Evolutionary conservation across 257 asterid genomes (phyloP), one percentile per base, ranked within the genome.

Genomic region (Avicennia marina): DNA sequence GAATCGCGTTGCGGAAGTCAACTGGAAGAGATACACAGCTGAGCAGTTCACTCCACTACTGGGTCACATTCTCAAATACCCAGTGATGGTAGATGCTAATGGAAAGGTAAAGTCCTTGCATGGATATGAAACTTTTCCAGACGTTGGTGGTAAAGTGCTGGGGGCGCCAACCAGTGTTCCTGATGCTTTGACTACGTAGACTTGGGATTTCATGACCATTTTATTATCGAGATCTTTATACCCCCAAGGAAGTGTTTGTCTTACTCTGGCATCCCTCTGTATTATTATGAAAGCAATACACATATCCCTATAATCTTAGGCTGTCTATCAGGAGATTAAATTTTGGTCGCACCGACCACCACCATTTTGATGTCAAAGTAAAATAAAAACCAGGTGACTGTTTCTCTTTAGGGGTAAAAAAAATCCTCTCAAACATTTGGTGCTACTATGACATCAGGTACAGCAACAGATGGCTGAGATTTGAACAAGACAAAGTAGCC

Each of bases 131-230:
- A 50, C 46, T 16, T 73, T 77, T 33, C 83, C 80, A 6, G 83
- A 77, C 41, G 74, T 73, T 40, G 83, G 83, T 44, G 83, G 83
- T 25, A 67, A 60, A 19, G 60, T 70, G 19, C 27, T 73, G 5
- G 83, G 83, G 29, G 79, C 83, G 38, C 79, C 77, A 4, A 67
- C 72, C 44, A 67, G 55, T 19, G 71, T 84, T 27, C 94, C 94
- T 18, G 84, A 84, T 69, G 89, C 86, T 49, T 72, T 84, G 58
- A 84, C 89, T 11, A 84, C 63, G 1, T 57, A 41, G 36, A 56
- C 15, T 43, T 40, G 20, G 15, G 10, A 21, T 3, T 7, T 12
- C 0, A 5, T 36, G 12, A 4, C 9, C 34, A 36, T 36, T 5
- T 36, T 36, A 4, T 36, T 2, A 12, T 36, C 6, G 41, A 36